These are phyloP conservation scores for Ophiostoma angusticollis DNA, from an alignment of 2,329 filamentous ascomycete genomes.

Conservation along the genomic window DNA sequence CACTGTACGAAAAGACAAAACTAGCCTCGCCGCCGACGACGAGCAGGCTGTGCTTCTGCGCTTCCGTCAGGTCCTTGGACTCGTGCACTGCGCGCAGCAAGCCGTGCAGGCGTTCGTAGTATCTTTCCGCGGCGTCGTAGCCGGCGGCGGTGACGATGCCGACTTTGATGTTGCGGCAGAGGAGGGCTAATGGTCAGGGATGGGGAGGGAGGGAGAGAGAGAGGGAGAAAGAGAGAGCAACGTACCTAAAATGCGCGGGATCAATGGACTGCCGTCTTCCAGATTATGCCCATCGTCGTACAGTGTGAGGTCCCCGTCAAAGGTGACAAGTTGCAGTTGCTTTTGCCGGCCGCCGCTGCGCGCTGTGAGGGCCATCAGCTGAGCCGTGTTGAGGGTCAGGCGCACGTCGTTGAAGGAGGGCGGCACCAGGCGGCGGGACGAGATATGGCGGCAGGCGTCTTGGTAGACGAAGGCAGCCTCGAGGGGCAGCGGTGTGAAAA, in stretches of 20 bases:
- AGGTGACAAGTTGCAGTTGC: constrained; percentile 72
- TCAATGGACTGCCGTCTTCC: constrained; percentile 62
- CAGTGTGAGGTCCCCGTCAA: constrained; percentile 93
- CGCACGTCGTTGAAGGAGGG: constrained; percentile 96
- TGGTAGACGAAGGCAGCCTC: constrained; percentile 88
- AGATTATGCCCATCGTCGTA: constrained; percentile 83
- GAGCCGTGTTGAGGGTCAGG: constrained; percentile 84
- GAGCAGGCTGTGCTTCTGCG: constrained; percentile 66
- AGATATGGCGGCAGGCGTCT: constrained; percentile 75
- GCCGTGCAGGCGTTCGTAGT: constrained; percentile 77
- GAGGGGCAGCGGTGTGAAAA: constrained; percentile 79
- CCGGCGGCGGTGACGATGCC: constrained; percentile 95
- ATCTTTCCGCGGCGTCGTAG: constrained; percentile 76
- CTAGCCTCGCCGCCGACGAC: constrained; percentile 95
- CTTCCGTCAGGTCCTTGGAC: constrained; percentile 36
- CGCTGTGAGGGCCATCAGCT: constrained; percentile 76
- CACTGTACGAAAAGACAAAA: constrained; percentile 76
- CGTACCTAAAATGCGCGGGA: constrained; percentile 45
- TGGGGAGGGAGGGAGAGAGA: constrained; percentile 17
- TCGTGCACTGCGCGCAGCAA: constrained; percentile 64
- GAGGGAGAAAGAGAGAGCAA: constrained; percentile 30
- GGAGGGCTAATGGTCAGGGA: constrained; percentile 39
- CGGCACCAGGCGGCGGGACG: constrained; percentile 79
- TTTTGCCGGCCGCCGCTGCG: background rate
- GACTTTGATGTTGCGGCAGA: constrained; percentile 67